A percentile compares a stretch with the other conserved stretches of the same genome.
Conservation (phyloP, 306 rosid species). For the Dalbergia cultrata region DNA sequence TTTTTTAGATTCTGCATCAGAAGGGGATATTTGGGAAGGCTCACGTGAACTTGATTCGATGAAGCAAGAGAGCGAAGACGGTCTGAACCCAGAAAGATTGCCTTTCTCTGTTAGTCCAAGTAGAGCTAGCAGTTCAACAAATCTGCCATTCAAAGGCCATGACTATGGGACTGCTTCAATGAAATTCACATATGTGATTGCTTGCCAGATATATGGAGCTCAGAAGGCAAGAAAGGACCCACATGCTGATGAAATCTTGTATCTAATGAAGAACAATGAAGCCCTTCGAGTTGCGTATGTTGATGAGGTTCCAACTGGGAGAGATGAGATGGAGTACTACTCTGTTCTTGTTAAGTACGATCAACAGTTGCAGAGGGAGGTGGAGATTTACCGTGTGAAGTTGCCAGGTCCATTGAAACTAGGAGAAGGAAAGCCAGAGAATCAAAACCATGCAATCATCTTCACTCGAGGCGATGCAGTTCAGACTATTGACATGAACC, state of each 20-base stretch:
- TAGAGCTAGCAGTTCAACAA: slow-evolving; percentile 60
- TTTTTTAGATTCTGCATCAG: slow-evolving; percentile 93
- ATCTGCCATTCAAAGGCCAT: slow-evolving; percentile 76
- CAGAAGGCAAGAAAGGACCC: slow-evolving; percentile 87
- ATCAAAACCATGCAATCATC: slow-evolving; percentile 91
- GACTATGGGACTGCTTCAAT: slow-evolving; percentile 83
- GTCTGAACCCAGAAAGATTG: slow-evolving; percentile 49
- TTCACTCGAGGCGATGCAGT: slow-evolving; percentile 97
- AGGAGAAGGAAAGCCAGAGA: slow-evolving; percentile 97
- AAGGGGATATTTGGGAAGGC: slow-evolving; percentile 79
- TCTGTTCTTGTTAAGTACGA: slow-evolving; percentile 94
- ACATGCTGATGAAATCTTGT: slow-evolving; percentile 78
- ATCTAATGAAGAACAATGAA: slow-evolving; percentile 75
- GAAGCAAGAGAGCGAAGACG: slow-evolving; percentile 59
- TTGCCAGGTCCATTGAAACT: slow-evolving; percentile 90
- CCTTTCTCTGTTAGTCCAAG: slow-evolving; percentile 57
- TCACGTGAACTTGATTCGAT: slow-evolving; percentile 65
- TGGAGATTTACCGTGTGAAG: slow-evolving; percentile 84
- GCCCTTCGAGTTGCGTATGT: slow-evolving; percentile 89
- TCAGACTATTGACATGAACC: slow-evolving; percentile 96
- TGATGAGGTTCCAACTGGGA: slow-evolving; percentile 77
- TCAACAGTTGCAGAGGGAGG: slow-evolving; percentile 72
- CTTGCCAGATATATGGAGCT: slow-evolving; percentile 93
- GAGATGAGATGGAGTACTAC: slow-evolving; percentile 70
- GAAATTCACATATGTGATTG: slow-evolving; percentile 92